Conservation (phyloP, 148 eudicot genomes). For the Chenopodium berlandieri region DNA sequence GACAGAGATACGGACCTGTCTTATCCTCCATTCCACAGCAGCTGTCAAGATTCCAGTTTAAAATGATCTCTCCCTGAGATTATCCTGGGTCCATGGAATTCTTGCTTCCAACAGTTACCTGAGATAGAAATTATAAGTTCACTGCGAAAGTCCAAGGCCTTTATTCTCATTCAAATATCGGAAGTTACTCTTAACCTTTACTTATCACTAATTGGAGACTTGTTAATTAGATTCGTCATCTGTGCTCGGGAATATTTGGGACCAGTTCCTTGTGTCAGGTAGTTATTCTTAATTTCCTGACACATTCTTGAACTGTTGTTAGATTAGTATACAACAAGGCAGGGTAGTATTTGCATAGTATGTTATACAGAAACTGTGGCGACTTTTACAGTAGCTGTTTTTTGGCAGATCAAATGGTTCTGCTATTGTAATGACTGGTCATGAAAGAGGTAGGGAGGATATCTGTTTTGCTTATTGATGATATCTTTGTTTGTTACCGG, state of each 20-base stretch:
- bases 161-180: neutral
- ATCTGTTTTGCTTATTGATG: neutral
- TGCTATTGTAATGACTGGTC: conserved; percentile 9
- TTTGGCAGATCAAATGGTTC: conserved; percentile 6
- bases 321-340: conserved; percentile 15
- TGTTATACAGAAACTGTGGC: neutral
- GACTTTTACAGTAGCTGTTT: neutral
- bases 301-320: conserved; percentile 6
- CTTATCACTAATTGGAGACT: neutral
- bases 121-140: neutral
- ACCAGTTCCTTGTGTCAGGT: neutral
- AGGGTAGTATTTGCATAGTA: neutral
- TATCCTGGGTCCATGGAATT: conserved; percentile 10
- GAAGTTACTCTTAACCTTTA: neutral
- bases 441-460: conserved; percentile 8
- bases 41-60: conserved; percentile 76
- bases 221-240: conserved; percentile 2
- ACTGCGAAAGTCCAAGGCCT: neutral
- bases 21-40: conserved; percentile 77
- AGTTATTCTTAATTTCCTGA: conserved; percentile 7
- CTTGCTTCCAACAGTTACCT: neutral
- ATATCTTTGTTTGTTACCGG: neutral
- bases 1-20: conserved; percentile 79
- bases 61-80: conserved; percentile 51
- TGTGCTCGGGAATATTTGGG: neutral